Evolutionary conservation across 1,284 basidiomycete species (phyloP).

Genomic region (Ceratobasidium sp.): DNA sequence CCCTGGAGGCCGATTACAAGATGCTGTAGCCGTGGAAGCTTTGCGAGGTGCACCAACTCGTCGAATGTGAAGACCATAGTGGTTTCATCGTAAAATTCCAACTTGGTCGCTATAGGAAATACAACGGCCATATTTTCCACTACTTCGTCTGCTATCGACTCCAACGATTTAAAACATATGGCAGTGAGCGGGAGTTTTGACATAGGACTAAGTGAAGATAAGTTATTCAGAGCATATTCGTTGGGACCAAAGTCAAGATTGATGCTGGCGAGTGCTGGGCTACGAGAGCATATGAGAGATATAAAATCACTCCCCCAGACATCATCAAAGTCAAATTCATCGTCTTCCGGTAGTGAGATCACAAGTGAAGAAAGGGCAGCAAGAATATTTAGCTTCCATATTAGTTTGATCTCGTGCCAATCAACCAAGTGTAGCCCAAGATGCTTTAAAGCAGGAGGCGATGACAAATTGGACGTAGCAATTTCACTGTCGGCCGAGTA

Average conservation of each 20-base stretch:
- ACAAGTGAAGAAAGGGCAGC: not conserved
- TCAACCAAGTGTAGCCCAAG: not conserved
- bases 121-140: not conserved
- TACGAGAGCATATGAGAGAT: not conserved
- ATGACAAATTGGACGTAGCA: not conserved
- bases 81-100: not conserved
- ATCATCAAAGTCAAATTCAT: not conserved
- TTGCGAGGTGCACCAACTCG: not conserved
- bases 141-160: not conserved
- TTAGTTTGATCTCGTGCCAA: not conserved
- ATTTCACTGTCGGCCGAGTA: not conserved
- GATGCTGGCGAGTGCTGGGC: not conserved
- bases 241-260: not conserved
- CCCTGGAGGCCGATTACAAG: not conserved
- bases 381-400: not conserved
- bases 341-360: not conserved
- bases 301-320: not conserved
- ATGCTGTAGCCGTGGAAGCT: not conserved
- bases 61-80: not conserved
- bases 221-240: not conserved
- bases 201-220: not conserved
- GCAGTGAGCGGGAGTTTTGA: not conserved
- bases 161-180: not conserved
- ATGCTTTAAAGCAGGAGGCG: not conserved
- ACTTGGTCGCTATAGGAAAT: not conserved